Evolutionary conservation across 352 stramenopile species (phyloP).

Genomic region (Phytophthora brassicae): DNA sequence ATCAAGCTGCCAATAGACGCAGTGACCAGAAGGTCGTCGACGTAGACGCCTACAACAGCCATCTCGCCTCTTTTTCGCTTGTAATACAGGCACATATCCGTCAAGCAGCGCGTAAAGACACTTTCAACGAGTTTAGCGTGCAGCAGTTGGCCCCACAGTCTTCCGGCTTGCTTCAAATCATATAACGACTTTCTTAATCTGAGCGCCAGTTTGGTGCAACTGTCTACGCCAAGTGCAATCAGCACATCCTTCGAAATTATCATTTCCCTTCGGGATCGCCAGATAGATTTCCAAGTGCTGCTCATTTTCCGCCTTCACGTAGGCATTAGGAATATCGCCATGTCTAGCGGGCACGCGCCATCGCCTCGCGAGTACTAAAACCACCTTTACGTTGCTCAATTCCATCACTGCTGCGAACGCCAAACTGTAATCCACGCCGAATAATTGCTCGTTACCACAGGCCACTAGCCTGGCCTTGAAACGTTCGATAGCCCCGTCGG

Average conservation of each 20-base stretch:
- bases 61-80: slow-evolving; percentile 1
- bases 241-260: background rate
- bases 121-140: too few relatives aligned
- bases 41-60: too few relatives aligned
- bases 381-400: background rate
- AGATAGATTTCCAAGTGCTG: slow-evolving; percentile 9
- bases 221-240: background rate
- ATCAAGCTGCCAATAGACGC: slow-evolving; percentile 15
- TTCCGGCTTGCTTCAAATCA: background rate
- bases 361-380: background rate
- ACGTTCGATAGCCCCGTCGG: background rate
- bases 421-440: background rate
- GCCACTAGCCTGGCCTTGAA: background rate
- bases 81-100: too few relatives aligned
- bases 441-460: background rate
- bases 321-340: slow-evolving; percentile 5
- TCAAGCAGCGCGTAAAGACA: too few relatives aligned
- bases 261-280: background rate
- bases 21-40: slow-evolving; percentile 37
- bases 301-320: slow-evolving; percentile 3
- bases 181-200: slow-evolving; percentile 1
- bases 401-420: background rate
- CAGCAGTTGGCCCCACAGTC: too few relatives aligned
- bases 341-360: background rate
- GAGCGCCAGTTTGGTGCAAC: background rate